Evolutionary conservation across 2,329 filamentous ascomycete genomes (phyloP).

Genomic region (Hymenoscyphus fructigenus): DNA sequence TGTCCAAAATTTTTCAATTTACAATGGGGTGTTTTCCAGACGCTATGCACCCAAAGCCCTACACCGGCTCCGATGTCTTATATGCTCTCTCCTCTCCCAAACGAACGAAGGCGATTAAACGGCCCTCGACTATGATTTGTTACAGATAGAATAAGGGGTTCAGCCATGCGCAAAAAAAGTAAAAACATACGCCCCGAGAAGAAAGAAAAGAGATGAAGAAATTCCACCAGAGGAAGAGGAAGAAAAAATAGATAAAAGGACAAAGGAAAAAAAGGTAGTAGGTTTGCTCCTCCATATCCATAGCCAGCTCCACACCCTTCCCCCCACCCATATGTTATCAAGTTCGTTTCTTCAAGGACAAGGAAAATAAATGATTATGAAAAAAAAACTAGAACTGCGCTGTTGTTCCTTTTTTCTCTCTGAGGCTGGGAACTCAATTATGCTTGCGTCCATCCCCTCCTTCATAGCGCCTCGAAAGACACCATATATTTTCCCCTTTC

Average conservation of each 20-base stretch:
- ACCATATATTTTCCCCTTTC: constrained; percentile 3
- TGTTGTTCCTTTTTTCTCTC: constrained; percentile 11
- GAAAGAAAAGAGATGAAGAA: constrained; percentile 26
- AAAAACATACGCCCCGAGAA: constrained; percentile 28
- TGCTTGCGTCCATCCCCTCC: constrained; percentile 9
- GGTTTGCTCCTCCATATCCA: not conserved
- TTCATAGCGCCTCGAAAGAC: constrained; percentile 9
- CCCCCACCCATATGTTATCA: not conserved
- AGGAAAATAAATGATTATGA: not conserved
- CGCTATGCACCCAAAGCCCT: not conserved
- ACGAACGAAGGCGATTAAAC: not conserved
- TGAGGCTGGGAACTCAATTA: constrained; percentile 16
- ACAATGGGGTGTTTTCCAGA: not conserved
- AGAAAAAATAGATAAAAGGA: constrained; percentile 24
- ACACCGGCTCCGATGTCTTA: not conserved
- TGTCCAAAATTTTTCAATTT: constrained; percentile 6
- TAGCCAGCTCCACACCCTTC: not conserved
- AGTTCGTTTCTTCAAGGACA: not conserved
- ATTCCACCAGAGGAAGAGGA: too few species aligned
- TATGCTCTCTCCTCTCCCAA: not conserved
- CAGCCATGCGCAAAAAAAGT: constrained; percentile 17
- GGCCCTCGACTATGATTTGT: constrained; percentile 24
- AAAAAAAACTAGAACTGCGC: not conserved
- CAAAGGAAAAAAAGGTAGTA: not conserved
- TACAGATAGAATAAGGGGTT: constrained; percentile 26